phyloP scores from a whole-genome alignment of 177 flowering plant genomes.

The Tripterygium wilfordii region DNA sequence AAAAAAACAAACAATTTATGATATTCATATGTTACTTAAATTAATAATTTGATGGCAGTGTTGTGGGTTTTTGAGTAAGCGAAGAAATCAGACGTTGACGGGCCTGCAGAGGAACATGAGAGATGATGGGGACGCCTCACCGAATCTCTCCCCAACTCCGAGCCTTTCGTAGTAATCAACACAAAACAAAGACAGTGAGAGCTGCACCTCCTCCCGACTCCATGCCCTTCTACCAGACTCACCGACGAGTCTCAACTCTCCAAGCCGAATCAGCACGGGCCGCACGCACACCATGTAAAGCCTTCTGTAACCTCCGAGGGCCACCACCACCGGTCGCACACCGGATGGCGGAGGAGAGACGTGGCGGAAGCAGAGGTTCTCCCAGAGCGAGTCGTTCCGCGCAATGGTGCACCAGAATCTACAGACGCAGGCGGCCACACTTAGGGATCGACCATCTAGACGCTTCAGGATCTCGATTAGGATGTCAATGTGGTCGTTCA shows the following conservation, averaged over 20 bases:
- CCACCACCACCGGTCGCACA: slow-evolving; percentile 50
- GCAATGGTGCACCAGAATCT: slow-evolving; percentile 67
- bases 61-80: not conserved
- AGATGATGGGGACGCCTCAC: slow-evolving; percentile 38
- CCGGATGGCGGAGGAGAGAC: slow-evolving; percentile 40
- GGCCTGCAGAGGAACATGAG: slow-evolving; percentile 63
- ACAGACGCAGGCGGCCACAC: slow-evolving; percentile 82
- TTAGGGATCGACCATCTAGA: slow-evolving; percentile 72
- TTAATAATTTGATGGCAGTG: no score
- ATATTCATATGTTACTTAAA: no score
- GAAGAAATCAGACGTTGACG: slow-evolving; percentile 34
- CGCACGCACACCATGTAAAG: slow-evolving; percentile 47
- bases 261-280: slow-evolving; percentile 38
- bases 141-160: slow-evolving; percentile 28
- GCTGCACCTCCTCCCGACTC: slow-evolving; percentile 53
- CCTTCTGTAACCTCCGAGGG: slow-evolving; percentile 50
- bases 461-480: slow-evolving; percentile 61
- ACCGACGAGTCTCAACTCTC: slow-evolving; percentile 6
- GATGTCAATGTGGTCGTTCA: slow-evolving; percentile 75
- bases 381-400: slow-evolving; percentile 78
- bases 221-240: slow-evolving; percentile 23
- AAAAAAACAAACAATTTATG: no score
- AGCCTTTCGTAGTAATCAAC: slow-evolving; percentile 65
- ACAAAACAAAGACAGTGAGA: slow-evolving; percentile 59
- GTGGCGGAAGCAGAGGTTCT: slow-evolving; percentile 74